Evolutionary conservation across 192 early-diverging fungal species (phyloP), one percentile per base, ranked within the genome.

Genomic region (Gaertneriomyces semiglobifer): DNA sequence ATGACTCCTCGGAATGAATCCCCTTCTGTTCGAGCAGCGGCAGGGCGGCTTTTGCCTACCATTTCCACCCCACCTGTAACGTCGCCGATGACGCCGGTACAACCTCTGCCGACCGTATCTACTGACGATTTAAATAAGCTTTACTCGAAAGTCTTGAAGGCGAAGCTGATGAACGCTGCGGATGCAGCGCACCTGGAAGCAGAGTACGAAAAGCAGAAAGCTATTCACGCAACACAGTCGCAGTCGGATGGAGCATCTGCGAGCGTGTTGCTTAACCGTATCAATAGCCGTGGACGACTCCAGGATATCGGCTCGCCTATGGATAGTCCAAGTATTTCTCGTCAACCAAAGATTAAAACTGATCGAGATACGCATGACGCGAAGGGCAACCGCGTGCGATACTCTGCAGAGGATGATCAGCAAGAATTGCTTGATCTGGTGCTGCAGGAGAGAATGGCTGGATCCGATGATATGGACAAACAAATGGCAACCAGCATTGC

Each of bases 81-180:
- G 25, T 33, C 25, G 25, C 25, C 25, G 25, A 33, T 33, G 25
- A 33, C 25, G 25, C 25, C 25, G 25, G 25, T 2, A 33, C 25
- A 33, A 33, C 25, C 25, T 0, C 25, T 33, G 25, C 68, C 80
- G 4, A 55, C 79, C 1, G 61, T 90, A 2, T 64, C 81, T 0
- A 66, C 72, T 38, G 85, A 85, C 53, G 86, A 96, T 54, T 74
- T 98, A 14, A 98, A 98, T 81, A 93, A 88, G 60, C 75, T 98
- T 46, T 84, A 88, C 40, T 84, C 93, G 2, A 84, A 88, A 44
- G 82, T 91, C 48, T 68, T 98, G 14, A 90, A 92, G 52, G 94
- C 94, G 5, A 84, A 79, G 44, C 66, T 98, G 55, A 81, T 86
- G 76, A 88, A 86, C 38, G 61, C 75, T 3, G 78, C 71, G 12